Base-by-base conservation (phyloP, 371 early-diverging fungal genomes). In the Mycotypha africana region DNA sequence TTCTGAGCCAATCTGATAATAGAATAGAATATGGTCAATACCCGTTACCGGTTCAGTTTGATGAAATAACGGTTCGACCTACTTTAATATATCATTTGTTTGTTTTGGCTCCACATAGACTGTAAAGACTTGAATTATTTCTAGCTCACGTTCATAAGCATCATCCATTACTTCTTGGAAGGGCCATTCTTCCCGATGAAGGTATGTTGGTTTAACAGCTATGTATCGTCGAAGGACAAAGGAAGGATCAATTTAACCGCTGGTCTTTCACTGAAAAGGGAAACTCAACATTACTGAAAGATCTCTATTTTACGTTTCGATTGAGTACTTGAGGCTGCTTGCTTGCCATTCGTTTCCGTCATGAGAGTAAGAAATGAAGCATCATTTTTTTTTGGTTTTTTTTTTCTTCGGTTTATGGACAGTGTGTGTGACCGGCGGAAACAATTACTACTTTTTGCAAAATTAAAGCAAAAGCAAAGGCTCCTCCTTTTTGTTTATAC, bases 11-110 rank as follows among this genome's bases (percentile, higher is more conserved):
- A 78, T 48, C 78, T 77, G 36, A 9, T 16, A 21, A 30, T 30
- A 33, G 26, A 25, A 26, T 11, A 24, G 0, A 28, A 16, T 5
- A 32, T 4, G 11, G n/a, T n/a, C n/a, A n/a, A n/a, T n/a, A n/a
- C n/a, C n/a, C n/a, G n/a, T n/a, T n/a, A n/a, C n/a, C n/a, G n/a
- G n/a, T n/a, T n/a, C n/a, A n/a, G n/a, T n/a, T n/a, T n/a, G n/a
- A n/a, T n/a, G n/a, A n/a, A n/a, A n/a, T n/a, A n/a, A n/a, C n/a
- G n/a, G n/a, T n/a, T n/a, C n/a, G n/a, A n/a, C 11, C 49, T 72
- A 73, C 78, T 65, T 74, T 35, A 78, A 36, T 11, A 70, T 43
- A 8, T 25, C 35, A 23, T 59, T 63, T 0, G 74, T 68, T 42
- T 67, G 52, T 31, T 58, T 43, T 15, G 75, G 75, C 23, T 74